Conservation (phyloP, 108 stramenopile genomes). For the Nannochloropsis salina region DNA sequence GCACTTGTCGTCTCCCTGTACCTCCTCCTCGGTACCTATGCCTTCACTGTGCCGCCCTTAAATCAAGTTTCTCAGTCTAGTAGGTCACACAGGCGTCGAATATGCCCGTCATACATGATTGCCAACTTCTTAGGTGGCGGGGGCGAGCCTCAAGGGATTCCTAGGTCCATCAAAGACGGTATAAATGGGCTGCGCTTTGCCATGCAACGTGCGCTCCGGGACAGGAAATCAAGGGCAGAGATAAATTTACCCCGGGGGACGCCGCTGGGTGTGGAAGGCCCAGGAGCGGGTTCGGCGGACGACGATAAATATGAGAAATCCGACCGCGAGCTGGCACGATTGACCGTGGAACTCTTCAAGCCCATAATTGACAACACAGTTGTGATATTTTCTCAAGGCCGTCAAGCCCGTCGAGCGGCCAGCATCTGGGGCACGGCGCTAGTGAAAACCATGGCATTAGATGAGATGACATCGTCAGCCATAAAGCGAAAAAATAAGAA, state of each 20-base stretch:
- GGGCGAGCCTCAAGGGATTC: neutral
- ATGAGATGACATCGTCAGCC: neutral
- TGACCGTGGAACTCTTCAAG: neutral
- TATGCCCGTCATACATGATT: neutral
- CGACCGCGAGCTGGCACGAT: neutral
- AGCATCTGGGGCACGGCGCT: constrained; percentile 11
- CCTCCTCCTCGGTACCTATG: no score
- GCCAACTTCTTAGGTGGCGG: constrained; percentile 7
- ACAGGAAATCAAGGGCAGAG: constrained; percentile 5
- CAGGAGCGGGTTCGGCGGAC: neutral
- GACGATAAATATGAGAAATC: constrained; percentile 11
- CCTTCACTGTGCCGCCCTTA: no score
- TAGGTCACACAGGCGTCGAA: no score
- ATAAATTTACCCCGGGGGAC: constrained; percentile 16
- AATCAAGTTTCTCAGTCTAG: no score
- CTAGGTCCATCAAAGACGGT: neutral
- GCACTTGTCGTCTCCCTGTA: no score
- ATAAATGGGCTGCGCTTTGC: neutral
- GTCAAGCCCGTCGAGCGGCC: neutral
- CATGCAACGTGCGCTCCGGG: neutral
- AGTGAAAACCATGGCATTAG: neutral
- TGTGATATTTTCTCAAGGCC: constrained; percentile 4
- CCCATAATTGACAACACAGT: constrained; percentile 13
- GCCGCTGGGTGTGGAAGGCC: neutral
- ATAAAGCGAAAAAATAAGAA: neutral